Evolutionary conservation across 305 asterid species (phyloP).

Genomic region (Petunia hybrid): DNA sequence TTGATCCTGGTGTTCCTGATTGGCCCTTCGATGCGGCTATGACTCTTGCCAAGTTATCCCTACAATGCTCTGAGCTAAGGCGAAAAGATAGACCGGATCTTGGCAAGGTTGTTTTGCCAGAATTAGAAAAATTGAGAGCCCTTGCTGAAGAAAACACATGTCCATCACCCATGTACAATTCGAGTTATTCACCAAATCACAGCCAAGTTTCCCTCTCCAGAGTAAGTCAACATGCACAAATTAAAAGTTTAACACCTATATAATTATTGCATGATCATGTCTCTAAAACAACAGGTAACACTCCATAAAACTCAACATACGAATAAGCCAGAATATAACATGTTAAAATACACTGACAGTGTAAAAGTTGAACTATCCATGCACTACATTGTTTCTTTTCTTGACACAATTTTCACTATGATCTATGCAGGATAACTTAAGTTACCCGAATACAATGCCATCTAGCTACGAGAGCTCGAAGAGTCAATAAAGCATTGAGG

Average conservation of each 20-base stretch:
- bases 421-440: conserved; percentile 67
- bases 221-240: conserved; percentile 42
- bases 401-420: not conserved
- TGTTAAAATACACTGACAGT: not conserved
- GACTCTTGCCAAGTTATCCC: conserved; percentile 55
- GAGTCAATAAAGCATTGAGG: conserved; percentile 43
- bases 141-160: conserved; percentile 57
- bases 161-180: conserved; percentile 38
- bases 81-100: conserved; percentile 83
- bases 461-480: conserved; percentile 58
- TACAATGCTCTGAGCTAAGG: conserved; percentile 64
- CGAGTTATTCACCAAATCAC: conserved; percentile 51
- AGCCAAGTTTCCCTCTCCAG: conserved; percentile 64
- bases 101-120: conserved; percentile 62
- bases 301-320: not conserved
- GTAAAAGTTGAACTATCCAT: not conserved
- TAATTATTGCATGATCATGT: no score
- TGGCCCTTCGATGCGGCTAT: conserved; percentile 73
- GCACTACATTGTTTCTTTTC: not conserved
- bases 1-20: conserved; percentile 63
- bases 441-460: conserved; percentile 54
- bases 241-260: not conserved
- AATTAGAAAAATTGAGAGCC: conserved; percentile 57
- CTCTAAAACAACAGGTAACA: not conserved
- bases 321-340: not conserved